phyloP scores from a whole-genome alignment of 805 yeast genomes.

The Pichia eremophila region DNA sequence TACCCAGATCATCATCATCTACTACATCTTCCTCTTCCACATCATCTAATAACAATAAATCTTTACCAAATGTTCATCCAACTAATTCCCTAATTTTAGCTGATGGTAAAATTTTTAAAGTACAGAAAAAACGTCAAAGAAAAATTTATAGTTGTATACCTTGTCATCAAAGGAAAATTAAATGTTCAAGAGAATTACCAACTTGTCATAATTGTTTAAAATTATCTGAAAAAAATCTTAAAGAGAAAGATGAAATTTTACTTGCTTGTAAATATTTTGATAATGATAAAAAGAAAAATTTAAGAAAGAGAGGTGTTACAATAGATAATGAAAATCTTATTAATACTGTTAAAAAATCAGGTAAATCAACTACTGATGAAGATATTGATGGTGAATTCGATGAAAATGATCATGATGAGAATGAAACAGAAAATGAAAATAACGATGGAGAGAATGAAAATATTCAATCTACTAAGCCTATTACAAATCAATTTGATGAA shows the following conservation, averaged over 20 bases:
- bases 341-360: neutral
- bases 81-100: conserved; percentile 20
- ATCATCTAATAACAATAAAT: neutral
- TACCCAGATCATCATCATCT: too few relatives aligned
- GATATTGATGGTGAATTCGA: neutral
- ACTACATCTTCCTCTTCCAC: too few relatives aligned
- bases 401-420: neutral
- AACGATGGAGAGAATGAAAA: neutral
- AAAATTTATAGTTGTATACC: conserved; percentile 50
- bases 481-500: neutral
- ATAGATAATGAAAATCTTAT: neutral
- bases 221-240: conserved; percentile 14
- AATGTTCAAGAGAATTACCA: conserved; percentile 54
- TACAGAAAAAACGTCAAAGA: conserved; percentile 53
- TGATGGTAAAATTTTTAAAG: conserved; percentile 40
- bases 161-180: conserved; percentile 59
- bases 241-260: conserved; percentile 10
- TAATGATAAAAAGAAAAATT: conserved; percentile 42
- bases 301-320: conserved; percentile 17
- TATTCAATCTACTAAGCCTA: neutral
- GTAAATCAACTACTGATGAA: neutral
- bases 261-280: conserved; percentile 42
- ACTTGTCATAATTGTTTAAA: conserved; percentile 47
- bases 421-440: neutral
- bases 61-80: conserved; percentile 17